These are phyloP conservation scores for Mortierella sp. DNA, from an alignment of 371 early-diverging fungal species.

Conservation along the genomic window DNA sequence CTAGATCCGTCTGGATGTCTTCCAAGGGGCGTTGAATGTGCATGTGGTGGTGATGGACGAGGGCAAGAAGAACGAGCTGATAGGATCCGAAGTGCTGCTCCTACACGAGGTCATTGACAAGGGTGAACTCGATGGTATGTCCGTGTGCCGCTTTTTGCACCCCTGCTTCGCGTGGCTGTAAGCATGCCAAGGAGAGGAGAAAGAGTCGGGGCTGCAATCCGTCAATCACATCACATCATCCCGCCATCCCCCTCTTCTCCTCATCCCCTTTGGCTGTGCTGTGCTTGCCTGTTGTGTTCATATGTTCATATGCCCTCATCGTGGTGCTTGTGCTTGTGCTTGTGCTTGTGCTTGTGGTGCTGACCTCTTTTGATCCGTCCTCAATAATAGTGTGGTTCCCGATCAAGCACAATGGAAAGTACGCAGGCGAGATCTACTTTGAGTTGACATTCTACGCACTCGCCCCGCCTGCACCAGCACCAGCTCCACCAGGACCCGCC, in stretches of 20 bases:
- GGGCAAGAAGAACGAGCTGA: slow-evolving; percentile 46
- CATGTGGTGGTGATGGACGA: slow-evolving; percentile 35
- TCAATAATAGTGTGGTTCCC: slow-evolving; percentile 38
- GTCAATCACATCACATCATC: too few relatives aligned
- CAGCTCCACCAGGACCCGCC: slow-evolving; percentile 13
- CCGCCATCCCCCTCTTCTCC: too few relatives aligned
- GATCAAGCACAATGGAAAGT: slow-evolving; percentile 32
- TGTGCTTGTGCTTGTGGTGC: too few relatives aligned
- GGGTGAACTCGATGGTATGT: slow-evolving; percentile 51
- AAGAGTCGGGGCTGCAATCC: too few relatives aligned
- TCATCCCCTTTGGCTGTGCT: slow-evolving; percentile 1
- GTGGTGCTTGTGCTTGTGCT: too few relatives aligned
- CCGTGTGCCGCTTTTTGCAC: not conserved
- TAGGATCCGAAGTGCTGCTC: slow-evolving; percentile 36
- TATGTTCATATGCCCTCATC: too few relatives aligned
- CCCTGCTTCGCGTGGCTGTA: slow-evolving; percentile 1
- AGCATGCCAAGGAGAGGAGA: not conserved
- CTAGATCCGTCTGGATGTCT: slow-evolving; percentile 47
- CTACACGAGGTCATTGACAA: slow-evolving; percentile 50
- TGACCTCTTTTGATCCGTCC: too few relatives aligned
- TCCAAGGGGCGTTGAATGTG: slow-evolving; percentile 37
- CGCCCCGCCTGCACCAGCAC: slow-evolving; percentile 14
- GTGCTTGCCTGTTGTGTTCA: not conserved
- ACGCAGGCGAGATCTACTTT: slow-evolving; percentile 46
- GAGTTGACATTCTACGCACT: slow-evolving; percentile 47